Evolutionary conservation across 2,329 filamentous ascomycete species (phyloP).

Genomic region (Neoscytalidium dimidiatum): DNA sequence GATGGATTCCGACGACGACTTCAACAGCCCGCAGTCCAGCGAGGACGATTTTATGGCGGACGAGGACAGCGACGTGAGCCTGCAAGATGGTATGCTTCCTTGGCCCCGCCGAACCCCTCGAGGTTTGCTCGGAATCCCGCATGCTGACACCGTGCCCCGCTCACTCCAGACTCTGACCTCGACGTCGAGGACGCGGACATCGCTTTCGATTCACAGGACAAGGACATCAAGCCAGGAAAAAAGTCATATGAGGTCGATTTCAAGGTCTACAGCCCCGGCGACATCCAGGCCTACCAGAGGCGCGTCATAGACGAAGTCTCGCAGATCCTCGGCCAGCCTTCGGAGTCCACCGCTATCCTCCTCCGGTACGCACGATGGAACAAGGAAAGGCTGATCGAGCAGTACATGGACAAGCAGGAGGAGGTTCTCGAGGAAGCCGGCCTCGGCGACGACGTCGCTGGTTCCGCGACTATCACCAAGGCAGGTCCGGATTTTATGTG

Average conservation of each 20-base stretch:
- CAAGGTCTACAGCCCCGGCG: conserved; percentile 74
- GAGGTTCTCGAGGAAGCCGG: conserved; percentile 83
- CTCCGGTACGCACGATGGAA: conserved; percentile 93
- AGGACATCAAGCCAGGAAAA: conserved; percentile 71
- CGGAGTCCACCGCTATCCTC: conserved; percentile 88
- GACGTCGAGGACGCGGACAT: conserved; percentile 62
- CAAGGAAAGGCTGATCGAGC: conserved; percentile 89
- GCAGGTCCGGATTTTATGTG: conserved; percentile 75
- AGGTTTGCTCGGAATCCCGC: background rate
- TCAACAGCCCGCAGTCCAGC: conserved; percentile 81
- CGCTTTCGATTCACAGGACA: conserved; percentile 65
- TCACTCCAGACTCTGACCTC: conserved; percentile 48
- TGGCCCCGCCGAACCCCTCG: background rate
- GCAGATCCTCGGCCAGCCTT: conserved; percentile 83
- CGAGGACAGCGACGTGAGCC: conserved; percentile 69
- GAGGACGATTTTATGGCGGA: conserved; percentile 73
- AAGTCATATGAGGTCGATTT: conserved; percentile 82
- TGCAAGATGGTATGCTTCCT: conserved; percentile 44
- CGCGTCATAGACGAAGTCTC: conserved; percentile 87
- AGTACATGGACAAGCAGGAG: conserved; percentile 88
- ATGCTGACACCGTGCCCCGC: conserved; percentile 23
- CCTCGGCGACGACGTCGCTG: conserved; percentile 57
- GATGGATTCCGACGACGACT: conserved; percentile 97
- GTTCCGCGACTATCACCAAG: conserved; percentile 66
- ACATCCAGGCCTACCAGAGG: conserved; percentile 84